Evolutionary conservation across 345 rosid species (phyloP).

Genomic region (Lepidium didymum): DNA sequence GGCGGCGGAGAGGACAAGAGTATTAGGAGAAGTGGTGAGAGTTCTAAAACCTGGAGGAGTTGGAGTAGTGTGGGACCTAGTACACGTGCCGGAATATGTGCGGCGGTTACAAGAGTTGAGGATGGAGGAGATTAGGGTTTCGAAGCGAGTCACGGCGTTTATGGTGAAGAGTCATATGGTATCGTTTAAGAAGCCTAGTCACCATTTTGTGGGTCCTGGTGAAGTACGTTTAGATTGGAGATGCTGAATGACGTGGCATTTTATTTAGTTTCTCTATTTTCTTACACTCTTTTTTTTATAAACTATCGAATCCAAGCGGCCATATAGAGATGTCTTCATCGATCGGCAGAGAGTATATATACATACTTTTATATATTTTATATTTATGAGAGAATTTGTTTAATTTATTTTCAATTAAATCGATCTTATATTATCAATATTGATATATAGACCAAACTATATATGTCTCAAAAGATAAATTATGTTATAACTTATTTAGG

Average conservation of each 20-base stretch:
- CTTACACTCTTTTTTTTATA: background rate
- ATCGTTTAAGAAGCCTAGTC: constrained; percentile 72
- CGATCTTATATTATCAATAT: background rate
- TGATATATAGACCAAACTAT: background rate
- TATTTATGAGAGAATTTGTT: no score
- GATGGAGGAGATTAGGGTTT: constrained; percentile 83
- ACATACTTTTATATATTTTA: background rate
- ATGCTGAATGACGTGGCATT: constrained; percentile 26
- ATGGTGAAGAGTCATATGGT: constrained; percentile 92
- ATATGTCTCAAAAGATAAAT: background rate
- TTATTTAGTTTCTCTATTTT: background rate
- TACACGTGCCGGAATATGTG: constrained; percentile 79
- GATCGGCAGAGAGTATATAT: background rate
- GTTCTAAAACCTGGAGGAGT: constrained; percentile 77
- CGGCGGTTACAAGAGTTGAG: constrained; percentile 68
- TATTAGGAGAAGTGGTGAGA: constrained; percentile 77
- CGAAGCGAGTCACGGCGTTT: constrained; percentile 83
- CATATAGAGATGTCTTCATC: background rate
- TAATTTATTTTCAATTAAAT: no score
- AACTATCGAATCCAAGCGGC: background rate
- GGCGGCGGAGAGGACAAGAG: constrained; percentile 80
- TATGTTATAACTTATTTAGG: background rate
- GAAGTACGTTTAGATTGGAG: constrained; percentile 81
- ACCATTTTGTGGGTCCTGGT: constrained; percentile 42
- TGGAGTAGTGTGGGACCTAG: constrained; percentile 82